Conservation (phyloP, 2,329 filamentous ascomycete species). For the Penicillium expansum region DNA sequence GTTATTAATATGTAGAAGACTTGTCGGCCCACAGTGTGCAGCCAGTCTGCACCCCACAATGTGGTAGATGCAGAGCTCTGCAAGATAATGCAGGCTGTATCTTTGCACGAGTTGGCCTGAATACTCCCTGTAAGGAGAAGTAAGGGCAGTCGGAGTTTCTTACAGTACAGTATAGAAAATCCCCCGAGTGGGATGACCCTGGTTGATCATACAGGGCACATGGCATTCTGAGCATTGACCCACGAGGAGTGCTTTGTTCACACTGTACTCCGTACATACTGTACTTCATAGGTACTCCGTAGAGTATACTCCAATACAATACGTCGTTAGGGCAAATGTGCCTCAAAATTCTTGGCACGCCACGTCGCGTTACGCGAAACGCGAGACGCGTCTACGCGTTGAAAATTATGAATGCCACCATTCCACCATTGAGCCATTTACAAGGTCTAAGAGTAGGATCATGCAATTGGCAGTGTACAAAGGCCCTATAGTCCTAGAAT, state of each 20-base stretch:
- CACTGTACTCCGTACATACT: neutral
- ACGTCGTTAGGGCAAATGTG: neutral
- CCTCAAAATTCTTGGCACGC: neutral
- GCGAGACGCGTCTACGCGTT: constrained; percentile 1
- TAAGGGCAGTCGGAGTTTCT: constrained; percentile 13
- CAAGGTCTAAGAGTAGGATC: neutral
- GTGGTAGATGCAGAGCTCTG: constrained; percentile 8
- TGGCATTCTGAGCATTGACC: constrained; percentile 10
- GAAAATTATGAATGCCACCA: neutral
- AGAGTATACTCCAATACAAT: neutral
- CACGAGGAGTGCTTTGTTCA: neutral
- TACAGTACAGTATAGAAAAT: constrained; percentile 8
- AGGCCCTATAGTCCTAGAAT: neutral
- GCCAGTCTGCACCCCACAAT: constrained; percentile 17
- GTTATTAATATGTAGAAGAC: neutral
- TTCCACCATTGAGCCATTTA: neutral
- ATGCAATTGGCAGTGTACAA: neutral
- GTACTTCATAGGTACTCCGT: neutral
- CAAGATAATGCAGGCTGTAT: constrained; percentile 20
- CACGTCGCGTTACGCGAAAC: neutral
- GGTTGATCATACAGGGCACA: neutral
- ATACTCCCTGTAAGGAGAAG: neutral
- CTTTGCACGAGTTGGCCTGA: neutral
- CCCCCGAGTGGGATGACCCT: neutral
- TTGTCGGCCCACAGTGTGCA: constrained; percentile 2